Evolutionary conservation across 169 alveolate species (phyloP).

Genomic region (Plasmodium cynomolgi): DNA sequence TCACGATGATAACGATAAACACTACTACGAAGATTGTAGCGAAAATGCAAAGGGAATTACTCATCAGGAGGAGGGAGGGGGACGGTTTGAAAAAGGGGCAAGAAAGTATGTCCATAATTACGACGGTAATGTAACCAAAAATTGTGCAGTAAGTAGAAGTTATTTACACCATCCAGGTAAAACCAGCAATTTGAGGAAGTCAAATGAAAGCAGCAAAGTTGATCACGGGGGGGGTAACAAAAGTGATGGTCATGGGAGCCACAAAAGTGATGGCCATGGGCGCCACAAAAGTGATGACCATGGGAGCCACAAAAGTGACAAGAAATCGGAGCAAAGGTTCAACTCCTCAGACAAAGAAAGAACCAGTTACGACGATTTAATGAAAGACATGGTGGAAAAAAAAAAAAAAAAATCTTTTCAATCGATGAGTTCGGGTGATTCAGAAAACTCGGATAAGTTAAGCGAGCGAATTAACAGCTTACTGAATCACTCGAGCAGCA

Average conservation of each 20-base stretch:
- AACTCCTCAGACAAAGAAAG: conserved; percentile 4
- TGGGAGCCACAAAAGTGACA: neutral
- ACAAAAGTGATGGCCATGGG: neutral
- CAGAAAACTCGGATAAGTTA: conserved; percentile 23
- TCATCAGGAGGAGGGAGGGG: neutral
- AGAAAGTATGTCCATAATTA: neutral
- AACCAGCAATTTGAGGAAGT: neutral
- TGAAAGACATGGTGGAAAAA: neutral
- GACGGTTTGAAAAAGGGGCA: neutral
- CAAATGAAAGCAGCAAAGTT: neutral
- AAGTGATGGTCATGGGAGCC: neutral
- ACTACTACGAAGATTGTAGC: conserved; percentile 4
- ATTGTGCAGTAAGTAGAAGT: neutral
- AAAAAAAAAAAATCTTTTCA: neutral
- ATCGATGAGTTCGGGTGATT: conserved; percentile 1
- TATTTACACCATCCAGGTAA: neutral
- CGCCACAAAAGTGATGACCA: neutral
- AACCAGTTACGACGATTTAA: neutral
- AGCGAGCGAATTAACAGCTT: conserved; percentile 71
- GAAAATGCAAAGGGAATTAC: neutral
- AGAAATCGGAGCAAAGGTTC: neutral
- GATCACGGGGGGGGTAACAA: neutral
- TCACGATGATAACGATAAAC: neutral
- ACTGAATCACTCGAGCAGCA: conserved; percentile 28
- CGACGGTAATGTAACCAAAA: neutral